These are phyloP conservation scores for Colletotrichum lupini DNA, from an alignment of 2,329 filamentous ascomycete genomes.

Conservation along the genomic window DNA sequence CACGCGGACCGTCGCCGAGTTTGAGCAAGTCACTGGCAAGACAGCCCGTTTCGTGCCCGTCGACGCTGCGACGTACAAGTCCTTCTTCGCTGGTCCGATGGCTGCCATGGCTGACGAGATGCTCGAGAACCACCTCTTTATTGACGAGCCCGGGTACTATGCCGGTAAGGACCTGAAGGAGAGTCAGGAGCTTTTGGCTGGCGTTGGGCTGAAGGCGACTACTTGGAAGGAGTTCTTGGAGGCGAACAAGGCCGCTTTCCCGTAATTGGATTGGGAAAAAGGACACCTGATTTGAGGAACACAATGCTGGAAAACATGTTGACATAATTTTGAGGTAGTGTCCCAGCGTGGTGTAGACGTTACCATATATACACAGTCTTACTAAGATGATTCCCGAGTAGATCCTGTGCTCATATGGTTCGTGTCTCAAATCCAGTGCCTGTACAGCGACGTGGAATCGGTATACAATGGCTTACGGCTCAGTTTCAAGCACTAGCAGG, in stretches of 20 bases:
- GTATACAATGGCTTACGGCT: no score
- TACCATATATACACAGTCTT: no score
- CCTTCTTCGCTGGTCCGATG: constrained; percentile 36
- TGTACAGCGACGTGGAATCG: no score
- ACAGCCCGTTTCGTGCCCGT: constrained; percentile 29
- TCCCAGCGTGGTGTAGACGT: no score
- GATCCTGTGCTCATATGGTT: no score
- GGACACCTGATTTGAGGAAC: no score
- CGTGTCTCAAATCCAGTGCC: no score
- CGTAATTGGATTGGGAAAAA: no score
- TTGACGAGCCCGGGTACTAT: constrained; percentile 39
- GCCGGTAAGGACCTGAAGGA: constrained; percentile 1
- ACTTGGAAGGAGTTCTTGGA: constrained; percentile 31
- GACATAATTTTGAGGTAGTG: no score
- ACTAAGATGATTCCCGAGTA: no score
- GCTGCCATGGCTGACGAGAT: constrained; percentile 37
- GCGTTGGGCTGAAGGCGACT: constrained; percentile 12
- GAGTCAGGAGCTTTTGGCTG: constrained; percentile 16
- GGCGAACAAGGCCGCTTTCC: constrained; percentile 9
- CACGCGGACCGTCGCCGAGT: constrained; percentile 27
- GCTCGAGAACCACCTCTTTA: constrained; percentile 39
- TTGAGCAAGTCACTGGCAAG: constrained; percentile 24
- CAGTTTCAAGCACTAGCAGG: no score
- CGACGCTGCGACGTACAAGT: constrained; percentile 38
- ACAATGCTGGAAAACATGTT: no score